A percentile compares a stretch with the other conserved stretches of the same genome.
Evolutionary conservation across 768 basidiomycete species (phyloP).

Genomic region (Russula vinacea): DNA sequence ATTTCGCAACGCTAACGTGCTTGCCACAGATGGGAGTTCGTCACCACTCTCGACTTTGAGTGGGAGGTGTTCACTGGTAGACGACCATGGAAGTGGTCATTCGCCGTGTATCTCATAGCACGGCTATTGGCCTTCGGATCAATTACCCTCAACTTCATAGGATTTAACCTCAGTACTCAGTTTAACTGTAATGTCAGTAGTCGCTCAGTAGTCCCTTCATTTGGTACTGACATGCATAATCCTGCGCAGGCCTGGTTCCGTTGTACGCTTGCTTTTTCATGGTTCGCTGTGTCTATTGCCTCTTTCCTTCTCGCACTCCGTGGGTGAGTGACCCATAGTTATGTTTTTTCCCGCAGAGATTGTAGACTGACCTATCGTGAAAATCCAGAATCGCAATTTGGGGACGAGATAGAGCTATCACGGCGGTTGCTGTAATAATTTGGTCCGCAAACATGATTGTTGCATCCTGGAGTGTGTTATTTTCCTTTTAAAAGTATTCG

Average conservation of each 20-base stretch:
- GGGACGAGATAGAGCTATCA: constrained; percentile 18
- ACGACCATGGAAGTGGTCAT: constrained; percentile 30
- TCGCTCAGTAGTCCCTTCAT: not conserved
- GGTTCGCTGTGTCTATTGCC: constrained; percentile 24
- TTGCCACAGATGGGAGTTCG: constrained; percentile 26
- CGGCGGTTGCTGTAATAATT: not conserved
- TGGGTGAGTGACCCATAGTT: constrained; percentile 16
- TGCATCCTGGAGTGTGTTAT: constrained; percentile 21
- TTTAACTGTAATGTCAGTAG: constrained; percentile 26
- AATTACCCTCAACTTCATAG: constrained; percentile 20
- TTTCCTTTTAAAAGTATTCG: too few relatives aligned
- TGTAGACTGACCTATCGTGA: not conserved
- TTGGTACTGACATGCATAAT: not conserved
- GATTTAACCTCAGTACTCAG: constrained; percentile 17
- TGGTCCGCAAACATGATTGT: constrained; percentile 15
- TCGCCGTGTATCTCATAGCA: constrained; percentile 19
- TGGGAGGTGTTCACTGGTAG: constrained; percentile 27
- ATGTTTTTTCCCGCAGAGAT: not conserved
- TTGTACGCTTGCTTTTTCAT: constrained; percentile 13
- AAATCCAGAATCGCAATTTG: constrained; percentile 25
- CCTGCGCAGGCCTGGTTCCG: constrained; percentile 23
- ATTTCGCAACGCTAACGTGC: not conserved
- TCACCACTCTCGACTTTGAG: constrained; percentile 27
- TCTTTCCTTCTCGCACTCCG: constrained; percentile 28
- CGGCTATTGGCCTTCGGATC: constrained; percentile 17